Evolutionary conservation across 2,329 filamentous ascomycete species (phyloP), one percentile per base, ranked within the genome.

Genomic region (Aureobasidium vineae): DNA sequence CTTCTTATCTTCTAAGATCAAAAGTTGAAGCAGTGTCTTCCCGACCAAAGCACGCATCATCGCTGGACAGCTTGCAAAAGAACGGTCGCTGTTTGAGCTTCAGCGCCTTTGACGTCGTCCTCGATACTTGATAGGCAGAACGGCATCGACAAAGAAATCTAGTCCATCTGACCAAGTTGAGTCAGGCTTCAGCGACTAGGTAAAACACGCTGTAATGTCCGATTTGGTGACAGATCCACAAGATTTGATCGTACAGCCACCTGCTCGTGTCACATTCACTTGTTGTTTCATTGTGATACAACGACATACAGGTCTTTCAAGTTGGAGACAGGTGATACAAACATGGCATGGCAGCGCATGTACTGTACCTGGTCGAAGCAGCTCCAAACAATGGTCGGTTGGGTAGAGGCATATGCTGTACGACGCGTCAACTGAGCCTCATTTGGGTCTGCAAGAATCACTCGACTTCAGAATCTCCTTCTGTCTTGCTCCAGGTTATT

Each of bases 241-340:
- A 59, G 19, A 33, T 16, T 28, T 40, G 53, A 56, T 56, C 53
- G 41, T 21, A 59, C 28, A 57, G 36, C 53, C 53, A 45, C 10
- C 38, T 59, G 16, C 38, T 59, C 11, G 56, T 60, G 41, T 60
- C 43, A 60, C 56, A 26, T 5, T 23, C n/a, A 36, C 8, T 21
- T 31, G 21, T 43, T 57, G 38, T 23, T 47, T 40, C 13, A n/a
- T 19, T 47, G 41, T 60, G 41, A 21, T 26, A 60, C 56, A 49
- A 36, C 40, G 10, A 36, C 56, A 47, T 47, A 41, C 56, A 60
- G 19, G 41, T 38, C 38, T 59, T 21, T 47, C 56, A 49, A 60
- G 56, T 28, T 36, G 40, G 40, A 60, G 41, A 38, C 40, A 60
- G 31, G 31, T 53, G 19, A 36, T 31, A 33, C 50, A 53, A 26